A percentile compares a stretch with the other conserved stretches of the same genome.
These are phyloP conservation scores for Alectoria sarmentosa DNA, from an alignment of 495 filamentous ascomycete species.

Conservation along the genomic window DNA sequence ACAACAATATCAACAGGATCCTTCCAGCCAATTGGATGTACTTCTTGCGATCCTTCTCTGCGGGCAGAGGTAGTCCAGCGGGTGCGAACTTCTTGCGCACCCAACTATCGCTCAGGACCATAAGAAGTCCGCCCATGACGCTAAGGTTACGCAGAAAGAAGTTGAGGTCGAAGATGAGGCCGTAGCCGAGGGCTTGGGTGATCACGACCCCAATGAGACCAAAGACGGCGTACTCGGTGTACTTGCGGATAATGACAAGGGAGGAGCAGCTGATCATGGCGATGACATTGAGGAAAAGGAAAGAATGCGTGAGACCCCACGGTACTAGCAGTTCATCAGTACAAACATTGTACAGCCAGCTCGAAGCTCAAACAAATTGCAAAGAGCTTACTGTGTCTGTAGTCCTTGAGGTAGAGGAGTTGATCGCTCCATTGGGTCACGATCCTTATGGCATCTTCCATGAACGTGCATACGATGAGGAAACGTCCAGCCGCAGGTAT, in stretches of 20 bases:
- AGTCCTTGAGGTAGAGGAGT: conserved; percentile 85
- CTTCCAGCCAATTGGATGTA: conserved; percentile 97
- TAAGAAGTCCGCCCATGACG: conserved; percentile 91
- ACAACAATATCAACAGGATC: conserved; percentile 95
- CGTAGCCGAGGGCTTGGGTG: conserved; percentile 95
- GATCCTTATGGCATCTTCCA: conserved; percentile 93
- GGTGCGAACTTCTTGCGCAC: conserved; percentile 96
- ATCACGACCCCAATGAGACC: conserved; percentile 87
- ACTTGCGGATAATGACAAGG: conserved; percentile 82
- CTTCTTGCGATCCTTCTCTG: conserved; percentile 99
- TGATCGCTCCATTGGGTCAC: conserved; percentile 98
- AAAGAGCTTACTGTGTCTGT: conserved; percentile 71
- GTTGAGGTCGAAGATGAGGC: conserved; percentile 97
- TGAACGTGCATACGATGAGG: conserved; percentile 95
- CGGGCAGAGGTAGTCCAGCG: conserved; percentile 83
- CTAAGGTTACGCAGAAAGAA: conserved; percentile 99
- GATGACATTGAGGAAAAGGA: conserved; percentile 84
- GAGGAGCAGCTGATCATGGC: conserved; percentile 79
- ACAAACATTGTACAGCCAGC: conserved; percentile 8
- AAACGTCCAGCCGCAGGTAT: conserved; percentile 93
- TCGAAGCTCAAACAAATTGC: conserved; percentile 1
- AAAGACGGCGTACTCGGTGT: conserved; percentile 84
- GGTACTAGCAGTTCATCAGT: conserved; percentile 56
- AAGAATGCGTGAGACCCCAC: conserved; percentile 81
- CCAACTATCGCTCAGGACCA: conserved; percentile 98